Base-by-base conservation (phyloP, 148 eudicot genomes). In the Nepenthes gracilis region DNA sequence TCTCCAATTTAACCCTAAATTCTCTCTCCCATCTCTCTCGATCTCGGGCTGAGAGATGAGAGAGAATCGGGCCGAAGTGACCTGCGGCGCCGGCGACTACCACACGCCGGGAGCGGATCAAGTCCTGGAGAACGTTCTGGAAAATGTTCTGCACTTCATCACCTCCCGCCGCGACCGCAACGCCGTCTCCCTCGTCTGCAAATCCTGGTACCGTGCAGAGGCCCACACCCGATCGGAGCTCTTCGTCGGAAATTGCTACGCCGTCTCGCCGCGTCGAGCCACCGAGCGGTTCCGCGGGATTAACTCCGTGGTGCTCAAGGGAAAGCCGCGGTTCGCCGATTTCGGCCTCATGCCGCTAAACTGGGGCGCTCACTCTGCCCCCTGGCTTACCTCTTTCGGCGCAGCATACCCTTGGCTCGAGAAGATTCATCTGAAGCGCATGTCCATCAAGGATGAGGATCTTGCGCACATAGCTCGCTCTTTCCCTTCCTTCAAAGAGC, bases 181-280 rank as follows among this genome's bases (percentile, higher is more conserved):
- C 91, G 58, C 91, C 0, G 96, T 74, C 1, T 85, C 96, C 0
- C 37, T 85, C 0, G 96, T 88, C 0, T 83, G 86, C 67, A 82
- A 75, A 36, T 81, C 96, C 3, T 88, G 96, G 96, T 83, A 70
- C 74, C 76, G 78, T 0, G 81, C 78, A 0, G 96, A 88, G 61
- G 81, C 96, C 1, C 73, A 72, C 4, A 88, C 86, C 56, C 76
- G 96, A 70, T 79, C 88, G 54, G 83, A 88, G 59, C 75, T 88
- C 36, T 85, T 78, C 66, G 77, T 88, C 15, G 88, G 91, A 3
- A 88, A 88, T 81, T 88, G 91, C 60, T 88, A 88, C 60, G 68
- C 86, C 0, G 67, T 82, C 1, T 68, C 81, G 0, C 91, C 91
- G 0, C 32, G 49, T 12, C 83, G 86, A 5, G 88, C 64, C 13